These are phyloP conservation scores for Kodamaea lidongshanica DNA, from an alignment of 805 yeast genomes.

Conservation along the genomic window DNA sequence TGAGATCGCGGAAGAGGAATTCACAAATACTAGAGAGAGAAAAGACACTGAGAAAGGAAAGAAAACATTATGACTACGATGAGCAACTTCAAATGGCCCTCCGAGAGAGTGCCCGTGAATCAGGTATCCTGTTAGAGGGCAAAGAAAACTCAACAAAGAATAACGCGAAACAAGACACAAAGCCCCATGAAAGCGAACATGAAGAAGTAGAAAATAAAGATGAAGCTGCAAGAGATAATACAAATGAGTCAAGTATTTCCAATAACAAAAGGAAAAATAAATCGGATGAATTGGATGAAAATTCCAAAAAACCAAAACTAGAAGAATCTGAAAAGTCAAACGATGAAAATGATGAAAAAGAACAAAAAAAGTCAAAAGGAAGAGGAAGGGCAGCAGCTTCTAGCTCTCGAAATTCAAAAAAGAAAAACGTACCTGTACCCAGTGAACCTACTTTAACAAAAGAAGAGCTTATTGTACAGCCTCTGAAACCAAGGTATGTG, in stretches of 20 bases:
- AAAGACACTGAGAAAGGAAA: slow-evolving; percentile 23
- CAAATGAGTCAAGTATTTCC: not conserved
- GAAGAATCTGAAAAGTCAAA: slow-evolving; percentile 8
- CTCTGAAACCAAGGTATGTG: slow-evolving; percentile 80
- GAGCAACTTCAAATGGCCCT: slow-evolving; percentile 44
- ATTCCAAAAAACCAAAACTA: slow-evolving; percentile 4
- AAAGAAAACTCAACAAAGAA: slow-evolving; percentile 18
- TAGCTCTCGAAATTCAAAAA: slow-evolving; percentile 3
- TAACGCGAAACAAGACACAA: slow-evolving; percentile 10
- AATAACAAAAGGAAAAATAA: slow-evolving; percentile 5
- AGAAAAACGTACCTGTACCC: slow-evolving; percentile 4
- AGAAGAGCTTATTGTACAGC: slow-evolving; percentile 54
- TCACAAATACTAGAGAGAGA: slow-evolving; percentile 9
- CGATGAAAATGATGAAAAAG: slow-evolving; percentile 5
- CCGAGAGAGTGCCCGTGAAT: slow-evolving; percentile 52
- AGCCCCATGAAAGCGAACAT: slow-evolving; percentile 11
- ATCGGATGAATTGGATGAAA: slow-evolving; percentile 4
- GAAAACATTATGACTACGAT: slow-evolving; percentile 33
- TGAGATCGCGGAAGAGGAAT: slow-evolving; percentile 20
- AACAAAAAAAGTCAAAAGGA: slow-evolving; percentile 5
- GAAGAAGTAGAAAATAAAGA: slow-evolving; percentile 9
- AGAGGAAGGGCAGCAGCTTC: slow-evolving; percentile 5
- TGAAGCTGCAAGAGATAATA: slow-evolving; percentile 3
- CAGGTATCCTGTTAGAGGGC: slow-evolving; percentile 27
- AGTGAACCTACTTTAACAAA: slow-evolving; percentile 16